These are phyloP conservation scores for Colletotrichum ledebouriae DNA, from an alignment of 2,329 filamentous ascomycete species.

Conservation along the genomic window DNA sequence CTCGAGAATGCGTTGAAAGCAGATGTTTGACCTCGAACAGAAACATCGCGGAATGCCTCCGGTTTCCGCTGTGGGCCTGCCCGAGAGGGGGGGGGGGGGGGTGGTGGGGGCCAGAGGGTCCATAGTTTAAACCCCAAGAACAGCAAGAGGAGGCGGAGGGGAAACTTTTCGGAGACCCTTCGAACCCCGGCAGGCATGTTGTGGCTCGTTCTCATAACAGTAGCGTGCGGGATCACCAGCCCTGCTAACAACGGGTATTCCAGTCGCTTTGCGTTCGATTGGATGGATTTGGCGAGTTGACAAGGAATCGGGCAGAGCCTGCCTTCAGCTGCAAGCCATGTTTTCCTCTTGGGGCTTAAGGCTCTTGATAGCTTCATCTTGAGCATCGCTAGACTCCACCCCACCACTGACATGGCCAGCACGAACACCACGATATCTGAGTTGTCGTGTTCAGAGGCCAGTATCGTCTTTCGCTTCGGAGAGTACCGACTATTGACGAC, in stretches of 20 bases:
- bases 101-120: no score
- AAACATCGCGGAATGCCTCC: slow-evolving; percentile 25
- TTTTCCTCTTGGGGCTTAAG: slow-evolving; percentile 36
- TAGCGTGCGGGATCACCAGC: slow-evolving; percentile 16
- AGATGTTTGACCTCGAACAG: slow-evolving; percentile 5
- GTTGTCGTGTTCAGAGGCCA: slow-evolving; percentile 12
- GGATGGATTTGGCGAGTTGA: slow-evolving; percentile 34
- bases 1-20: not conserved
- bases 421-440: slow-evolving; percentile 19
- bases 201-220: not conserved
- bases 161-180: slow-evolving; percentile 18
- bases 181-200: slow-evolving; percentile 8
- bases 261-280: slow-evolving; percentile 29
- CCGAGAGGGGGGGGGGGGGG: not conserved
- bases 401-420: slow-evolving; percentile 30
- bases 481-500: not conserved
- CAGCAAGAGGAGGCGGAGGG: slow-evolving; percentile 13
- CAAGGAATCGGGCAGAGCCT: slow-evolving; percentile 33
- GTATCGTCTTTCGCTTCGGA: not conserved
- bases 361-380: slow-evolving; percentile 35
- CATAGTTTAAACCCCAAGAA: not conserved
- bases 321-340: slow-evolving; percentile 42
- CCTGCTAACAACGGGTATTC: slow-evolving; percentile 8
- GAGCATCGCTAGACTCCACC: slow-evolving; percentile 37
- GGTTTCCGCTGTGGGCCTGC: slow-evolving; percentile 32